Percentiles rank a stretch among this genome's conserved stretches.
phyloP scores from a whole-genome alignment of 2,329 filamentous ascomycete species.

The Plenodomus tracheiphilus region DNA sequence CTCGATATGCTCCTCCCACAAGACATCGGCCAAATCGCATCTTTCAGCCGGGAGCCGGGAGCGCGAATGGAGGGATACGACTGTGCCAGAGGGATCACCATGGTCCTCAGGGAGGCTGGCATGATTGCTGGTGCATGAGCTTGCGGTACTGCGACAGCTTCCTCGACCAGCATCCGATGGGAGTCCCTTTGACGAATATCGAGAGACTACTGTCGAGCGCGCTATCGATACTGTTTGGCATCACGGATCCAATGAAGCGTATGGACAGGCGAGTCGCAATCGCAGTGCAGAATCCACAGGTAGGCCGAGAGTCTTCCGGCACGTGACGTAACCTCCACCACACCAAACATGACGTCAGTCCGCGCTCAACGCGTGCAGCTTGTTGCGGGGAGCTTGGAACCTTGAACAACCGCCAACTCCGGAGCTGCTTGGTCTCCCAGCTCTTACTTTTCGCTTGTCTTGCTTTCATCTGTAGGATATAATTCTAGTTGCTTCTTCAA shows the following conservation, averaged over 20 bases:
- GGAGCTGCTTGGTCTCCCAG: not conserved
- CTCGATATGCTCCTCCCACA: not conserved
- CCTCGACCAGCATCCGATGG: no score
- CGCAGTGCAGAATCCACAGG: no score
- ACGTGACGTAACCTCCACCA: not conserved
- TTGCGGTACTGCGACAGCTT: no score
- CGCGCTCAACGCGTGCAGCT: not conserved
- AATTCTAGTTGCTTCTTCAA: not conserved
- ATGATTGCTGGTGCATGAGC: no score
- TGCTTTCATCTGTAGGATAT: not conserved
- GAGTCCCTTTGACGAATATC: no score
- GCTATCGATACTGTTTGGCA: no score
- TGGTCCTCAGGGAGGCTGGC: not conserved
- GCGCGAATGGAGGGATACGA: no score
- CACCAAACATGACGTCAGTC: not conserved
- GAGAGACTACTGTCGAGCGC: no score
- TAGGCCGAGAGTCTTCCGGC: not conserved
- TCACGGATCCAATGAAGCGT: no score
- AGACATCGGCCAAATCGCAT: not conserved
- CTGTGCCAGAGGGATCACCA: no score
- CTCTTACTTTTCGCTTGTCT: not conserved
- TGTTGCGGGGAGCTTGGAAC: not conserved
- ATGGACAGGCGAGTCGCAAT: not conserved
- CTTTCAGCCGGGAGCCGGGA: no score
- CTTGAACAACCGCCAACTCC: not conserved